Evolutionary conservation across 2,329 filamentous ascomycete species (phyloP).

Genomic region (Endoconidiophora laricicola): DNA sequence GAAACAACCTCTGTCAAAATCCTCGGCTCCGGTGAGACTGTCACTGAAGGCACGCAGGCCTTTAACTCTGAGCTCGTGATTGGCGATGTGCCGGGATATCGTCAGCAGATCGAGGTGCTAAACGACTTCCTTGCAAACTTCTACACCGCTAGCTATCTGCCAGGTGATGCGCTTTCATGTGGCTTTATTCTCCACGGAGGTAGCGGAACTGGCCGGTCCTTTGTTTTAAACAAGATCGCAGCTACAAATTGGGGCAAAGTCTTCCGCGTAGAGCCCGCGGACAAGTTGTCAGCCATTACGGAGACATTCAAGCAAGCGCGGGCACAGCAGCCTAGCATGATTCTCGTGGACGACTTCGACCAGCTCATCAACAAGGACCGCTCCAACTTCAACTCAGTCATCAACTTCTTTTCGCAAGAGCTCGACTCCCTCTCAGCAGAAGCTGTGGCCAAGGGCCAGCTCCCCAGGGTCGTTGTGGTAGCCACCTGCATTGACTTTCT

Average conservation of each 20-base stretch:
- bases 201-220: slow-evolving; percentile 69
- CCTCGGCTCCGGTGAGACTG: slow-evolving; percentile 18
- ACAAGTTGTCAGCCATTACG: slow-evolving; percentile 43
- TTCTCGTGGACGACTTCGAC: slow-evolving; percentile 67
- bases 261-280: slow-evolving; percentile 38
- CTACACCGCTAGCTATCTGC: slow-evolving; percentile 21
- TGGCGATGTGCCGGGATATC: slow-evolving; percentile 49
- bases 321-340: slow-evolving; percentile 53
- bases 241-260: slow-evolving; percentile 54
- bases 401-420: slow-evolving; percentile 34
- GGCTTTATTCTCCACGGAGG: slow-evolving; percentile 65
- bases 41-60: slow-evolving; percentile 13
- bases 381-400: slow-evolving; percentile 31
- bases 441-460: slow-evolving; percentile 21
- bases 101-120: slow-evolving; percentile 44
- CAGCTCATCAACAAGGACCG: slow-evolving; percentile 47
- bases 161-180: slow-evolving; percentile 25
- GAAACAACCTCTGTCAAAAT: slow-evolving; percentile 24
- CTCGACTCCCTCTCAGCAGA: slow-evolving; percentile 35
- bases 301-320: slow-evolving; percentile 54
- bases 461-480: slow-evolving; percentile 51
- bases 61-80: slow-evolving; percentile 14
- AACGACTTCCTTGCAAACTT: slow-evolving; percentile 50
- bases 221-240: slow-evolving; percentile 52
- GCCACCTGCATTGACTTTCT: slow-evolving; percentile 57